Evolutionary conservation across 2,329 filamentous ascomycete species (phyloP).

Genomic region (Phialophora verrucosa): DNA sequence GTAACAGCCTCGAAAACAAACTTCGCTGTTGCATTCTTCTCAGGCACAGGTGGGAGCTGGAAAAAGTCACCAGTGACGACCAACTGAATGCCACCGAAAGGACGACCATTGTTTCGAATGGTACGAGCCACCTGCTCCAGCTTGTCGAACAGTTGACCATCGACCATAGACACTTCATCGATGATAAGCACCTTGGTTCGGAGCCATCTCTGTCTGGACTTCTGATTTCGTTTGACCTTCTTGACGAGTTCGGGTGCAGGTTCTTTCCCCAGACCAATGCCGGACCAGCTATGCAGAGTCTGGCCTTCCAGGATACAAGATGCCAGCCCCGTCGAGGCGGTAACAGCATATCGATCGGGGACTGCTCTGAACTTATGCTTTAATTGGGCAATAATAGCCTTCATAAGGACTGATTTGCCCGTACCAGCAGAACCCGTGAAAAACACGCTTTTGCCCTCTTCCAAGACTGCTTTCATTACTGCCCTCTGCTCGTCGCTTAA

Average conservation of each 20-base stretch:
- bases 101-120: conserved; percentile 86
- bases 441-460: conserved; percentile 86
- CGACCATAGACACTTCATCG: conserved; percentile 98
- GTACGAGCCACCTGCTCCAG: conserved; percentile 83
- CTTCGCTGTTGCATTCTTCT: conserved; percentile 73
- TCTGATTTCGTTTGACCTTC: conserved; percentile 87
- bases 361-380: conserved; percentile 77
- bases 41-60: conserved; percentile 91
- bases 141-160: conserved; percentile 96
- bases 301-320: conserved; percentile 97
- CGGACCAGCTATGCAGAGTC: conserved; percentile 93
- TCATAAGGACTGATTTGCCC: conserved; percentile 94
- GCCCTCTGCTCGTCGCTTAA: conserved; percentile 86
- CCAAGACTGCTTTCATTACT: conserved; percentile 80
- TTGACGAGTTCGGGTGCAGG: conserved; percentile 78
- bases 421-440: conserved; percentile 97
- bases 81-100: conserved; percentile 95
- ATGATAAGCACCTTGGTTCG: conserved; percentile 85
- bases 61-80: conserved; percentile 98
- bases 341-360: conserved; percentile 85
- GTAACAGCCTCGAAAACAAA: conserved; percentile 93
- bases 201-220: conserved; percentile 87
- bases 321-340: conserved; percentile 91
- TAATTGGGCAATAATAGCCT: conserved; percentile 83
- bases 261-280: conserved; percentile 94